These are phyloP conservation scores for Xylariaceae sp. DNA, from an alignment of 2,329 filamentous ascomycete species.

Conservation along the genomic window DNA sequence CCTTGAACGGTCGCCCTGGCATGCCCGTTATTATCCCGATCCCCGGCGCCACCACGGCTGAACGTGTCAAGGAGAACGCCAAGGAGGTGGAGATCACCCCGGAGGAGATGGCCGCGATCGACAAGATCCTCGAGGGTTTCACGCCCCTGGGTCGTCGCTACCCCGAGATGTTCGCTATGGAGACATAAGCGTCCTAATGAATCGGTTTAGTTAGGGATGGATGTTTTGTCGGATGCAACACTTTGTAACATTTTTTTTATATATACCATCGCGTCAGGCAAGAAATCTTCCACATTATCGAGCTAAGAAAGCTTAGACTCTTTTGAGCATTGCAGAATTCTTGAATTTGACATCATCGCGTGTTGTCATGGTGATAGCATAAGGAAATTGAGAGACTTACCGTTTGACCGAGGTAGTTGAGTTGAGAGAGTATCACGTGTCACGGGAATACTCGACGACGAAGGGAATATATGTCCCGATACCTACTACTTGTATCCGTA, in stretches of 20 bases:
- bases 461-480: too few relatives aligned
- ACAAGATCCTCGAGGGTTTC: slow-evolving; percentile 44
- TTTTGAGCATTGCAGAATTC: slow-evolving; percentile 37
- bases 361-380: not conserved
- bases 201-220: not conserved
- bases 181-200: slow-evolving; percentile 33
- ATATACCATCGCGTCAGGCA: slow-evolving; percentile 28
- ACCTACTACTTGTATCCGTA: too few relatives aligned
- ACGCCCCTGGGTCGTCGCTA: slow-evolving; percentile 47
- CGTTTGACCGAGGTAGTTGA: not conserved
- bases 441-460: too few relatives aligned
- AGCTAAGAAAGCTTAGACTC: slow-evolving; percentile 18
- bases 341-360: slow-evolving; percentile 31
- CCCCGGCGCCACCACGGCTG: slow-evolving; percentile 55
- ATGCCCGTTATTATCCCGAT: slow-evolving; percentile 60
- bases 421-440: not conserved
- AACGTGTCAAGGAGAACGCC: slow-evolving; percentile 57
- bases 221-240: not conserved
- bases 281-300: slow-evolving; percentile 32
- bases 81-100: slow-evolving; percentile 44
- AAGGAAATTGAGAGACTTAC: slow-evolving; percentile 8
- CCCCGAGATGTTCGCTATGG: slow-evolving; percentile 31
- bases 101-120: slow-evolving; percentile 48
- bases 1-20: slow-evolving; percentile 45
- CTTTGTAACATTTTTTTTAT: not conserved